phyloP scores from a whole-genome alignment of 805 yeast genomes.

The Candida krabiensis region DNA sequence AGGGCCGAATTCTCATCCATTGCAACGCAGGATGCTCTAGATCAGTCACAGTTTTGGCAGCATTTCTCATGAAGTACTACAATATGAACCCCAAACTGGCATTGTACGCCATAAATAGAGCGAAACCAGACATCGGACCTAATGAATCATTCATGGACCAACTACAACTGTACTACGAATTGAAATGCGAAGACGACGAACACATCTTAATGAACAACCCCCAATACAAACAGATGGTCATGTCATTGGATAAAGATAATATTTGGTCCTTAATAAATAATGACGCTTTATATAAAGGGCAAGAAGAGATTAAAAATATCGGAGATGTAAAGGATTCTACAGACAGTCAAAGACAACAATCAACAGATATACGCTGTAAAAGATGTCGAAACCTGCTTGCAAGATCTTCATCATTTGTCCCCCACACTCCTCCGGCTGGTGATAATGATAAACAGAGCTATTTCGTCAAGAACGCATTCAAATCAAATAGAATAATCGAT shows the following conservation, averaged over 20 bases:
- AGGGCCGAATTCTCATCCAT: constrained; percentile 48
- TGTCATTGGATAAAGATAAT: constrained; percentile 31
- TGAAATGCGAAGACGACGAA: constrained; percentile 40
- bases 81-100: constrained; percentile 61
- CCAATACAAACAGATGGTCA: constrained; percentile 44
- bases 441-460: constrained; percentile 63
- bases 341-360: no score
- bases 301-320: constrained; percentile 1
- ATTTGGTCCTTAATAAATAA: constrained; percentile 9
- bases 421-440: constrained; percentile 63
- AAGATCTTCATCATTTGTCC: constrained; percentile 55
- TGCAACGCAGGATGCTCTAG: constrained; percentile 55
- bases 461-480: constrained; percentile 63
- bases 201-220: constrained; percentile 13
- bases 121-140: constrained; percentile 61
- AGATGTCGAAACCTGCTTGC: constrained; percentile 78
- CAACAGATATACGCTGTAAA: constrained; percentile 67
- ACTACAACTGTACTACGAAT: constrained; percentile 56
- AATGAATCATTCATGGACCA: constrained; percentile 76
- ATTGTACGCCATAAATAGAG: constrained; percentile 70
- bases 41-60: constrained; percentile 45
- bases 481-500: constrained; percentile 59
- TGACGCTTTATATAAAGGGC: constrained; percentile 17
- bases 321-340: no score
- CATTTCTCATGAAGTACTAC: constrained; percentile 53